Base-by-base conservation (phyloP, 352 stramenopile genomes). In the Paralagenidium karlingii region DNA sequence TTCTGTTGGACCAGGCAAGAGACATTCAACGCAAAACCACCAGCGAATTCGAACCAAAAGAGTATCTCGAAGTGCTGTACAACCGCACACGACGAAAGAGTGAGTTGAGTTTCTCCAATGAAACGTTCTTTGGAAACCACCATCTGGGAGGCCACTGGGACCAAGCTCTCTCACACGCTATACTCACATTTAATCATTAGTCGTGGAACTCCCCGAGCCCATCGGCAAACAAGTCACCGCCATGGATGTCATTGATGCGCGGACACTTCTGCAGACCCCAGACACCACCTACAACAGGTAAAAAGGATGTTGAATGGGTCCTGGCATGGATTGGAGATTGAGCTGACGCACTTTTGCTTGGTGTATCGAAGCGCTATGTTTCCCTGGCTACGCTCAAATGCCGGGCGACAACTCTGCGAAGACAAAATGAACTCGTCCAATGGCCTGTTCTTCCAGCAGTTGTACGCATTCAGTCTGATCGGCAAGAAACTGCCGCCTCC, bases 371-470 rank as follows among this genome's bases (percentile, higher is more conserved):
- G 65, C 39, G 61, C 65, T 3, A 60, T 87, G 55, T 87, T 87
- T 48, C 69, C 69, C 11, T 87, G 69, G 69, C 43, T 87, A 25
- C 70, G 70, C 8, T 77, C 74, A 47, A 73, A 81, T 2, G 60
- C 58, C 8, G 64, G 60, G 0, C 49, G 73, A 4, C 53, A 66
- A 28, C 52, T 73, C 19, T 63, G 60, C 5, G 51, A 68, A 8
- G 66, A 82, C 33, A 73, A 65, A 25, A 61, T 79, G 24, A 68
- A 70, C 49, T 80, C 65, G 34, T 51, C 61, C 25, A 79, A 85
- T 38, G 74, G 69, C 0, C 54, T 89, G 6, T 89, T 89, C 41
- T 89, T 87, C 57, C 76, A 89, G 55, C 76, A 89, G 45, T 49
- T 89, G 2, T 85, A 86, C 45, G 76, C 76, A 8, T 86, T 83